These are phyloP conservation scores for Leccinum subgranulosum DNA, from an alignment of 768 basidiomycete species.

Conservation along the genomic window DNA sequence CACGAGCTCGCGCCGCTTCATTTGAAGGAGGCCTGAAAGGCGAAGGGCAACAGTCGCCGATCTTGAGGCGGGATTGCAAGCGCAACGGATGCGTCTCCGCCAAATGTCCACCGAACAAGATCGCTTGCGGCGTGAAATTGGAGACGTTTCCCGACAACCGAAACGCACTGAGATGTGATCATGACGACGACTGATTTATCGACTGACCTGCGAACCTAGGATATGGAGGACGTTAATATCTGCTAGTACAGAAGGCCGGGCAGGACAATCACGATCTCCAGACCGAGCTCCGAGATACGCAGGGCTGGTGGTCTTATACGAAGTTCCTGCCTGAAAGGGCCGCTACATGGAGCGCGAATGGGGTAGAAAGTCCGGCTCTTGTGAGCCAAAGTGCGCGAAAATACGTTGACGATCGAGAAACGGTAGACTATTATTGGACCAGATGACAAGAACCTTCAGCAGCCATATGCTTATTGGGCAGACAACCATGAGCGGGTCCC, in stretches of 20 bases:
- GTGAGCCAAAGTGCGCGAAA: conserved; percentile 65
- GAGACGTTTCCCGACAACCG: conserved; percentile 58
- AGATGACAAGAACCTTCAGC: conserved; percentile 18
- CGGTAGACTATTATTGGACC: conserved; percentile 52
- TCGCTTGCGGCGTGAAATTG: conserved; percentile 60
- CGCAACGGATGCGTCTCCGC: conserved; percentile 52
- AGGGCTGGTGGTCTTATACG: neutral
- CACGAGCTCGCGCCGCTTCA: neutral
- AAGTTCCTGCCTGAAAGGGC: neutral
- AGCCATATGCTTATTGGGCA: too few species aligned
- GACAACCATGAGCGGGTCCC: too few species aligned
- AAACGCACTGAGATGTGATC: conserved; percentile 67
- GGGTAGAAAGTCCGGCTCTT: conserved; percentile 76
- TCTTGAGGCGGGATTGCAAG: conserved; percentile 58
- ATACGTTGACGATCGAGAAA: conserved; percentile 65
- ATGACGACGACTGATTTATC: neutral
- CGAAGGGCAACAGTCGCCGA: conserved; percentile 59
- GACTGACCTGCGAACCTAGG: conserved; percentile 39
- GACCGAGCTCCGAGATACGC: conserved; percentile 64
- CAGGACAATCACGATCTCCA: conserved; percentile 75
- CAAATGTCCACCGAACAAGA: conserved; percentile 60
- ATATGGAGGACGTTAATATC: conserved; percentile 73
- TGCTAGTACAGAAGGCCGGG: conserved; percentile 66
- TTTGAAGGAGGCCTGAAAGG: conserved; percentile 65
- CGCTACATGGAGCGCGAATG: conserved; percentile 51